These are phyloP conservation scores for Cyberlindnera bimundalis DNA, from an alignment of 805 yeast species.

Conservation along the genomic window DNA sequence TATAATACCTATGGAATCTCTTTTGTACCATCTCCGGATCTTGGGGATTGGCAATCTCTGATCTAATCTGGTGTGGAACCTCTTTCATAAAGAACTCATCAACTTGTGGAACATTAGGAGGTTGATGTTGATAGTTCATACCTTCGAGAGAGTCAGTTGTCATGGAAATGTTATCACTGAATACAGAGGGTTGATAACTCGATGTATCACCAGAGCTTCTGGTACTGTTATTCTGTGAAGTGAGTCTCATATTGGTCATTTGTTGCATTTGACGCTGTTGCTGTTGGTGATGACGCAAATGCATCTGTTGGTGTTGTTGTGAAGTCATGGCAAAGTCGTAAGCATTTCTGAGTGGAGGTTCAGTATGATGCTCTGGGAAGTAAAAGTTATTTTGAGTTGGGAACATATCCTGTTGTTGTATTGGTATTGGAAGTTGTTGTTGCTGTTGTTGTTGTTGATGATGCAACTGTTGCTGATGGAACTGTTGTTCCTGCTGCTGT, in stretches of 20 bases:
- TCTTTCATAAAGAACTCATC: constrained; percentile 24
- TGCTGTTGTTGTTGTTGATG: too few species aligned
- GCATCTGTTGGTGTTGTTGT: constrained; percentile 2
- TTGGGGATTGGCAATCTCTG: constrained; percentile 11
- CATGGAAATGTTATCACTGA: constrained; percentile 14
- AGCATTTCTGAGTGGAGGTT: constrained; percentile 8
- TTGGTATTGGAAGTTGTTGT: too few species aligned
- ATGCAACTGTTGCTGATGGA: constrained; percentile 3
- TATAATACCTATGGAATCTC: constrained; percentile 23
- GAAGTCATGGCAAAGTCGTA: constrained; percentile 3
- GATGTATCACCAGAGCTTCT: constrained; percentile 8
- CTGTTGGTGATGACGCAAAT: neutral
- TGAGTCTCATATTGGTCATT: constrained; percentile 2
- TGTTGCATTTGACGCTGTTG: neutral
- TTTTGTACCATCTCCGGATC: constrained; percentile 7
- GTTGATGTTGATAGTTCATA: constrained; percentile 6
- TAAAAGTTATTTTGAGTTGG: neutral
- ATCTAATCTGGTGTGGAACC: constrained; percentile 17
- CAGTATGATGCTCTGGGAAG: constrained; percentile 9
- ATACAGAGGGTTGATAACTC: constrained; percentile 19
- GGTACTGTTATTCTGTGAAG: neutral
- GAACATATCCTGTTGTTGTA: neutral
- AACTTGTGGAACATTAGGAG: neutral
- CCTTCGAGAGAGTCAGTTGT: constrained; percentile 10
- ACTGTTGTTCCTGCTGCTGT: neutral